Evolutionary conservation across 75 land plant genomes (phyloP).

Genomic region (Pinus albicaulis): DNA sequence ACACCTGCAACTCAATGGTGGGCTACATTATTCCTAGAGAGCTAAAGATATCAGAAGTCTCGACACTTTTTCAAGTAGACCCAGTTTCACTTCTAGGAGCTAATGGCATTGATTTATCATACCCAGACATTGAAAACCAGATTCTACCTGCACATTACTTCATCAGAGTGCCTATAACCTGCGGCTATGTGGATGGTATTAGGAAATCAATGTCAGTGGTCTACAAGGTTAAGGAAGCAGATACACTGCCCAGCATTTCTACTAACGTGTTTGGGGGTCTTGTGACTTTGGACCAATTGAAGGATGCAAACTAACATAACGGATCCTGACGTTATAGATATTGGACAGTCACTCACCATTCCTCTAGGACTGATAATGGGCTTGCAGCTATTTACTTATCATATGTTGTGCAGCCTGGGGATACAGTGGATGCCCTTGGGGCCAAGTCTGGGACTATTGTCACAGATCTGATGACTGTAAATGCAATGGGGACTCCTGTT

Average conservation of each 20-base stretch:
- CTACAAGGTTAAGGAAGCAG: constrained; percentile 60
- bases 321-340: constrained; percentile 39
- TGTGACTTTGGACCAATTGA: constrained; percentile 62
- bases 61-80: constrained; percentile 61
- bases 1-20: constrained; percentile 57
- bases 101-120: constrained; percentile 61
- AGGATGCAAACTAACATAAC: constrained; percentile 42
- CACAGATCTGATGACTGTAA: constrained; percentile 66
- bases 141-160: constrained; percentile 56
- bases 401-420: constrained; percentile 52
- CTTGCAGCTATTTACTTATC: constrained; percentile 57
- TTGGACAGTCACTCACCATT: constrained; percentile 42
- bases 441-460: constrained; percentile 41
- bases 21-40: constrained; percentile 70
- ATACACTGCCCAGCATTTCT: constrained; percentile 55
- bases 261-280: constrained; percentile 44
- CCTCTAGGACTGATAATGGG: constrained; percentile 48
- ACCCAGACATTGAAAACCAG: constrained; percentile 48
- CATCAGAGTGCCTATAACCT: constrained; percentile 54
- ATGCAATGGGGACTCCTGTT: constrained; percentile 52
- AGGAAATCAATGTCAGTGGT: constrained; percentile 33
- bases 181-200: constrained; percentile 63
- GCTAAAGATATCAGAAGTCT: constrained; percentile 66
- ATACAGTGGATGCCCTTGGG: constrained; percentile 49
- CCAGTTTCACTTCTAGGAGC: constrained; percentile 60